Evolutionary conservation across 768 basidiomycete species (phyloP).

Genomic region (Amanita inopinata): DNA sequence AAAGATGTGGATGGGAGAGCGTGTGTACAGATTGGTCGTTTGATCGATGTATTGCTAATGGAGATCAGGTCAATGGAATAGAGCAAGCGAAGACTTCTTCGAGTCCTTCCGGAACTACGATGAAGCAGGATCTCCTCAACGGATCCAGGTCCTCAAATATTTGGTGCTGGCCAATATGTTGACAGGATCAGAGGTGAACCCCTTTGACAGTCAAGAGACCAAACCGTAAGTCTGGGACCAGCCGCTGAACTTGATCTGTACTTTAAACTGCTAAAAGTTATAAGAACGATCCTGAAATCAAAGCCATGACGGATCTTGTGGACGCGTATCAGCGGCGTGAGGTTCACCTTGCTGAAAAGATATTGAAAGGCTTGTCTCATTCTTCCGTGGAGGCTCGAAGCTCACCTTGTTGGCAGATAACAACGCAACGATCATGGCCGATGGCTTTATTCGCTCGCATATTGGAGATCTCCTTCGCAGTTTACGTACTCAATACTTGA

Average conservation of each 20-base stretch:
- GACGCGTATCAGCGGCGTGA: constrained; percentile 95
- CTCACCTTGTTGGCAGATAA: constrained; percentile 50
- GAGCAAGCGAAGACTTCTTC: constrained; percentile 96
- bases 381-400: not conserved
- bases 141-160: constrained; percentile 98
- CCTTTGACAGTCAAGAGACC: constrained; percentile 98
- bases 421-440: constrained; percentile 91
- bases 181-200: constrained; percentile 96
- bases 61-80: constrained; percentile 80
- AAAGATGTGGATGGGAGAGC: constrained; percentile 99
- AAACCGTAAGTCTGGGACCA: constrained; percentile 73
- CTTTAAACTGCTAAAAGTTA: constrained; percentile 41
- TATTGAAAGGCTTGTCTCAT: constrained; percentile 58
- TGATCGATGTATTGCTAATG: not conserved
- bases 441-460: constrained; percentile 88
- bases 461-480: constrained; percentile 94
- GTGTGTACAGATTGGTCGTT: constrained; percentile 31
- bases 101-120: constrained; percentile 99
- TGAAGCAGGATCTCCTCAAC: constrained; percentile 91
- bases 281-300: constrained; percentile 93
- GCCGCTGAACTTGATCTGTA: not conserved
- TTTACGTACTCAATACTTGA: constrained; percentile 90
- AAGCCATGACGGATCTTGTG: constrained; percentile 96
- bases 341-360: constrained; percentile 96
- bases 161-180: constrained; percentile 97